phyloP scores from a whole-genome alignment of 2,329 filamentous ascomycete genomes.

The Calonectria naviculata region DNA sequence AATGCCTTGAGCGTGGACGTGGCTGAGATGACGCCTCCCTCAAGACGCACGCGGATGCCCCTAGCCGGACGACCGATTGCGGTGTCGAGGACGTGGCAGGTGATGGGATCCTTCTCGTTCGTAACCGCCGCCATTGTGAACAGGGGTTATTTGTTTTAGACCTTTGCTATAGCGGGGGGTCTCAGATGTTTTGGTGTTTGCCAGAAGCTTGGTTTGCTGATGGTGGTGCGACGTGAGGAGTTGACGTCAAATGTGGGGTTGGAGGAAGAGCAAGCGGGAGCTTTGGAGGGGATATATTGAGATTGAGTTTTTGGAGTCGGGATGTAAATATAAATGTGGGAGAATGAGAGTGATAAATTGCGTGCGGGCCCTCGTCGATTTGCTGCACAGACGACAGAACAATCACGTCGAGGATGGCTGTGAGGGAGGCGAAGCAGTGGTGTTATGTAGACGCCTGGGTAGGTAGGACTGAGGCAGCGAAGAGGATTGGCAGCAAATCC shows the following conservation, averaged over 20 bases:
- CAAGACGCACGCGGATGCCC: constrained; percentile 74
- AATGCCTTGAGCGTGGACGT: constrained; percentile 61
- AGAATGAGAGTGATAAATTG: neutral
- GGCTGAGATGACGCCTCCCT: constrained; percentile 52
- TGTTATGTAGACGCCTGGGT: constrained; percentile 4
- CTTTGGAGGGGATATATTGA: neutral
- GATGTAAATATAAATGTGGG: neutral
- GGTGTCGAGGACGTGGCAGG: constrained; percentile 89
- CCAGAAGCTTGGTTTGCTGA: constrained; percentile 1
- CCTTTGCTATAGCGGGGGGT: neutral
- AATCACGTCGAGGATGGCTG: neutral
- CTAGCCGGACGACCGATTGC: constrained; percentile 76
- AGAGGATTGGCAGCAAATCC: constrained; percentile 1
- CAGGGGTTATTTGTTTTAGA: too few relatives aligned
- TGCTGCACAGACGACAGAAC: neutral
- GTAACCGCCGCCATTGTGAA: constrained; percentile 32
- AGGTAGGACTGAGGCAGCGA: constrained; percentile 18
- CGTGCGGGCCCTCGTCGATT: neutral
- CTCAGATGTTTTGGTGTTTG: neutral
- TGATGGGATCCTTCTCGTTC: constrained; percentile 72
- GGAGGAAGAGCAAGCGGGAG: neutral
- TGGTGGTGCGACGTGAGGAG: constrained; percentile 23
- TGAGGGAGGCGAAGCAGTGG: constrained; percentile 5
- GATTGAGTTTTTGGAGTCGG: neutral
- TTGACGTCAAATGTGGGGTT: constrained; percentile 32